These are phyloP conservation scores for Exophiala mesophila DNA, from an alignment of 2,329 filamentous ascomycete species.

Conservation along the genomic window DNA sequence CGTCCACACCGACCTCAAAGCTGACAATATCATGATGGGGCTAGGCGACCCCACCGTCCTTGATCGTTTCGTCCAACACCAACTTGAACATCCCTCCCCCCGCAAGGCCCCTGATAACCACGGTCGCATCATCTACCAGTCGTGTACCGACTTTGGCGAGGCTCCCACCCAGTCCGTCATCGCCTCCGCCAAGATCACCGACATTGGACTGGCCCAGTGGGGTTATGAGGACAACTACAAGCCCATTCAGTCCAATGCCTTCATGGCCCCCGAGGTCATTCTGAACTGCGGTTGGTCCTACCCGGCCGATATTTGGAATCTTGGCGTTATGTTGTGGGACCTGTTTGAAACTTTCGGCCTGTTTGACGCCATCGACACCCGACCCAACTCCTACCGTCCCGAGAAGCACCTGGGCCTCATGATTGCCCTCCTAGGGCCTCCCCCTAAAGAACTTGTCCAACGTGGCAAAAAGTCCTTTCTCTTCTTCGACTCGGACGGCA, in stretches of 20 bases:
- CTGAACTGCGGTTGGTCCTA: constrained; percentile 37
- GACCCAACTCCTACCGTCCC: constrained; percentile 34
- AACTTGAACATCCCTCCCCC: constrained; percentile 31
- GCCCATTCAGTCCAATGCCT: constrained; percentile 43
- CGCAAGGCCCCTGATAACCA: constrained; percentile 32
- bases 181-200: constrained; percentile 32
- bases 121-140: constrained; percentile 34
- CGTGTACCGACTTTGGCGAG: constrained; percentile 31
- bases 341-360: constrained; percentile 35
- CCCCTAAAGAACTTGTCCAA: constrained; percentile 34
- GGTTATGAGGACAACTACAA: constrained; percentile 39
- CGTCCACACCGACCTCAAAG: constrained; percentile 45
- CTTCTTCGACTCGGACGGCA: constrained; percentile 25
- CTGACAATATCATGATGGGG: constrained; percentile 41
- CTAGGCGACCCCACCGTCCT: constrained; percentile 30
- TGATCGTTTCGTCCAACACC: constrained; percentile 32
- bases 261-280: constrained; percentile 40
- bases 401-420: constrained; percentile 41
- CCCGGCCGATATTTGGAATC: constrained; percentile 39
- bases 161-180: constrained; percentile 21
- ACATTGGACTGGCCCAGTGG: constrained; percentile 36
- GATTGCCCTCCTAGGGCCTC: constrained; percentile 39
- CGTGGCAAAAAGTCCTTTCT: constrained; percentile 31
- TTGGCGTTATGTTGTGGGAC: constrained; percentile 39
- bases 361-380: constrained; percentile 34